Evolutionary conservation across 495 filamentous ascomycete species (phyloP).

Genomic region (Tuber calosporum): DNA sequence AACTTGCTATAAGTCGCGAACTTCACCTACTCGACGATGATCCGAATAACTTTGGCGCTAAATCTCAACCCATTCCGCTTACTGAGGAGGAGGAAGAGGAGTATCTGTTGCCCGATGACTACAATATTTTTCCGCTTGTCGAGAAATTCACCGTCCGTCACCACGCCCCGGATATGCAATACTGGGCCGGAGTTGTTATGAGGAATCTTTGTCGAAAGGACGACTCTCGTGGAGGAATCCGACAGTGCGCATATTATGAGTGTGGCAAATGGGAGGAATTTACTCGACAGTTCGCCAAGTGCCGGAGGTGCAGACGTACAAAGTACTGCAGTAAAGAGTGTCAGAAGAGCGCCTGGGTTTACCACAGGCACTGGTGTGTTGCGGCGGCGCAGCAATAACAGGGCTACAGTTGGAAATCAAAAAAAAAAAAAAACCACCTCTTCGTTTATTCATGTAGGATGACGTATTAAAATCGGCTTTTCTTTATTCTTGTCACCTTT

Average conservation of each 20-base stretch:
- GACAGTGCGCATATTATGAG: slow-evolving; percentile 94
- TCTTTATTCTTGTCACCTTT: slow-evolving; percentile 1
- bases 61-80: slow-evolving; percentile 45
- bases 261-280: slow-evolving; percentile 97
- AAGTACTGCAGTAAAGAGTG: slow-evolving; percentile 99
- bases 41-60: slow-evolving; percentile 28
- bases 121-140: slow-evolving; percentile 96
- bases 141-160: slow-evolving; percentile 96
- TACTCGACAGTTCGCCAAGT: slow-evolving; percentile 95
- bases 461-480: slow-evolving; percentile 13
- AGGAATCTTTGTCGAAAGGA: slow-evolving; percentile 97
- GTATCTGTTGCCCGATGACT: slow-evolving; percentile 83
- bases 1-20: slow-evolving; percentile 80
- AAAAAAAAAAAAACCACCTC: not conserved
- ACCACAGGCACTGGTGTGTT: slow-evolving; percentile 94
- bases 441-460: slow-evolving; percentile 14
- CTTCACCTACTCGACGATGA: slow-evolving; percentile 70
- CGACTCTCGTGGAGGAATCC: slow-evolving; percentile 83
- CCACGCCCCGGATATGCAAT: slow-evolving; percentile 94
- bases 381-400: slow-evolving; percentile 54
- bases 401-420: not conserved
- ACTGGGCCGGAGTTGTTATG: slow-evolving; percentile 99
- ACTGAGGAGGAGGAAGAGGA: slow-evolving; percentile 69
- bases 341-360: slow-evolving; percentile 97
- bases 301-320: slow-evolving; percentile 87